These are phyloP conservation scores for Phaeosphaeria sp. DNA, from an alignment of 2,329 filamentous ascomycete genomes.

Conservation along the genomic window DNA sequence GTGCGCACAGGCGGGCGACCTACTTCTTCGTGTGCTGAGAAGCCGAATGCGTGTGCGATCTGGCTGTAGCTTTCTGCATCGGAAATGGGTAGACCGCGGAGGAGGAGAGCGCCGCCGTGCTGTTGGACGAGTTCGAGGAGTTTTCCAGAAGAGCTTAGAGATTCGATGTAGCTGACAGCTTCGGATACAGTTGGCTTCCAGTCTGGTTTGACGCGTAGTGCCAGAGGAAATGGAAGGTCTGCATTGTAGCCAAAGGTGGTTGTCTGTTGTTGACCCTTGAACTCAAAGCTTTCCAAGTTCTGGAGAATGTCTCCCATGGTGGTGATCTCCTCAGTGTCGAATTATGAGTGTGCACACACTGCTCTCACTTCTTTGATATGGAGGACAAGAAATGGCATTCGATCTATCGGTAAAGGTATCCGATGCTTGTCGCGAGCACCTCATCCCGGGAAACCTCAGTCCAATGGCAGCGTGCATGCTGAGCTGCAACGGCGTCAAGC, in stretches of 20 bases:
- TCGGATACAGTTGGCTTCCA: conserved; percentile 3
- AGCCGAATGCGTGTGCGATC: conserved; percentile 47
- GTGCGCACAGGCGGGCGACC: conserved; percentile 43
- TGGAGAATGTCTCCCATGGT: conserved; percentile 1
- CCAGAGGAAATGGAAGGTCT: conserved; percentile 8
- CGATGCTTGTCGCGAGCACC: neutral
- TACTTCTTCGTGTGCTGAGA: conserved; percentile 44
- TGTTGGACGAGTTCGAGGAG: conserved; percentile 28
- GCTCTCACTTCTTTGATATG: neutral
- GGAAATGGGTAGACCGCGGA: conserved; percentile 43
- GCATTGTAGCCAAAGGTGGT: conserved; percentile 2
- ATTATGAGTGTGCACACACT: neutral
- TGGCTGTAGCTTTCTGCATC: conserved; percentile 44
- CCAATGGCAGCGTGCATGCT: neutral
- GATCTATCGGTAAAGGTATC: neutral
- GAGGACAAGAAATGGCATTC: neutral
- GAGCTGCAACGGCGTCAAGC: neutral
- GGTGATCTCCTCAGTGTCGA: neutral
- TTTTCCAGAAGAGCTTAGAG: conserved; percentile 30
- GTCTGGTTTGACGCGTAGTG: conserved; percentile 2
- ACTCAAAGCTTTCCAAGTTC: conserved; percentile 2
- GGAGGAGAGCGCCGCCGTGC: conserved; percentile 45
- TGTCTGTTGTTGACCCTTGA: conserved; percentile 7
- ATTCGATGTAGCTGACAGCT: conserved; percentile 15
- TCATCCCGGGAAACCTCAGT: neutral